Base-by-base conservation (phyloP, 176 grass and related monocot genomes). In the Carex scoparia region DNA sequence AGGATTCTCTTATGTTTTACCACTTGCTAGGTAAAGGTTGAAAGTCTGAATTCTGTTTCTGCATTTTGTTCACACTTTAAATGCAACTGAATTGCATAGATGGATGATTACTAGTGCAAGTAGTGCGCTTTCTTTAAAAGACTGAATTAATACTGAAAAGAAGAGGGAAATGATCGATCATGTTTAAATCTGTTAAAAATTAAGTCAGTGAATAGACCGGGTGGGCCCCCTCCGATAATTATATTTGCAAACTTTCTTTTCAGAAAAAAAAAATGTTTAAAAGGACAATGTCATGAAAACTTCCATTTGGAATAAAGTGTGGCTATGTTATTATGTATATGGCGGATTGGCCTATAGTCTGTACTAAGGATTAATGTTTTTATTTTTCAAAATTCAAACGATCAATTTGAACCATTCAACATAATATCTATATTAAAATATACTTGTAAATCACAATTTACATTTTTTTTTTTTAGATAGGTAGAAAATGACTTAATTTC, bases 61-160 rank as follows among this genome's bases (percentile, higher is more conserved):
- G 3, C 11, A 38, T 5, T 69, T 69, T 68, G 65, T 38, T 68
- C 13, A 68, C 10, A 68, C 15, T 7, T 40, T 70, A 70, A 70
- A 70, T 70, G 35, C 33, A 16, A 42, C 35, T 18, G 67, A 70
- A 38, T 18, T 42, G 32, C 6, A 61, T 19, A 51, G 31, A 27
- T 70, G 67, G 31, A 27, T 70, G 67, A 70, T 70, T 4, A 69
- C 8, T 70, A 61, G 37, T 70, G 37, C 35, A 2, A 40, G 33
- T 70, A 42, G 67, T 70, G 67, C 35, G 67, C 42, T 42, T 70
- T 70, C 67, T 70, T 70, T 70, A 70, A 44, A 69, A 70, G 67
- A 15, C 67, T 42, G 67, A 70, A 42, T 23, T 23, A 23, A 23
- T 40, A 9, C 32, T 69, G 13, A 70, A 70, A 70, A 70, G 67